phyloP scores from a whole-genome alignment of 371 early-diverging fungal species.

The Choanephora cucurbitarum region DNA sequence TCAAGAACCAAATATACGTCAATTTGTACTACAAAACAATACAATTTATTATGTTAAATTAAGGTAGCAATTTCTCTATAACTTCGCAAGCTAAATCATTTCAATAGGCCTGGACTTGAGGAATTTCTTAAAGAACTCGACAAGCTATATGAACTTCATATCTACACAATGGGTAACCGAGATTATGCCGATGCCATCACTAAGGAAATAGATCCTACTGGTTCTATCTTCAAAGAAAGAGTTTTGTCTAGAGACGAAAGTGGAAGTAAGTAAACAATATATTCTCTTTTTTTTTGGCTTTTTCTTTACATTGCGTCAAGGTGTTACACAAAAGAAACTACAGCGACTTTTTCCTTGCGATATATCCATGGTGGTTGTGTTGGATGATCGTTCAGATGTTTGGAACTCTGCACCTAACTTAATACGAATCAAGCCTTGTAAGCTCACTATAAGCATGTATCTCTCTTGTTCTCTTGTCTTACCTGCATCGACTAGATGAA shows the following conservation, averaged over 20 bases:
- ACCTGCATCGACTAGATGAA: too few relatives aligned
- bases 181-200: slow-evolving; percentile 94
- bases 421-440: slow-evolving; percentile 89
- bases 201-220: slow-evolving; percentile 85
- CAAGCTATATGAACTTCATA: slow-evolving; percentile 90
- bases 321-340: slow-evolving; percentile 83
- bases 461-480: too few relatives aligned
- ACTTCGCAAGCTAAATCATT: too few relatives aligned
- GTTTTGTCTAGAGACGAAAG: slow-evolving; percentile 97
- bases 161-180: slow-evolving; percentile 99
- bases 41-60: slow-evolving; percentile 83
- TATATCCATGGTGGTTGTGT: slow-evolving; percentile 95
- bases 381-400: slow-evolving; percentile 98
- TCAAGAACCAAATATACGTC: slow-evolving; percentile 68
- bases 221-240: slow-evolving; percentile 82
- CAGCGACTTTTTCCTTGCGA: slow-evolving; percentile 95
- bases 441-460: slow-evolving; percentile 18
- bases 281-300: not conserved
- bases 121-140: slow-evolving; percentile 77
- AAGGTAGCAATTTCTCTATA: slow-evolving; percentile 58
- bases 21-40: slow-evolving; percentile 74
- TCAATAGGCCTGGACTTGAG: slow-evolving; percentile 74
- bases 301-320: slow-evolving; percentile 34
- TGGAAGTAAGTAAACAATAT: slow-evolving; percentile 60
- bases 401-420: slow-evolving; percentile 95